Conservation (phyloP, 2,329 filamentous ascomycete species). For the Xylaria multiplex region DNA sequence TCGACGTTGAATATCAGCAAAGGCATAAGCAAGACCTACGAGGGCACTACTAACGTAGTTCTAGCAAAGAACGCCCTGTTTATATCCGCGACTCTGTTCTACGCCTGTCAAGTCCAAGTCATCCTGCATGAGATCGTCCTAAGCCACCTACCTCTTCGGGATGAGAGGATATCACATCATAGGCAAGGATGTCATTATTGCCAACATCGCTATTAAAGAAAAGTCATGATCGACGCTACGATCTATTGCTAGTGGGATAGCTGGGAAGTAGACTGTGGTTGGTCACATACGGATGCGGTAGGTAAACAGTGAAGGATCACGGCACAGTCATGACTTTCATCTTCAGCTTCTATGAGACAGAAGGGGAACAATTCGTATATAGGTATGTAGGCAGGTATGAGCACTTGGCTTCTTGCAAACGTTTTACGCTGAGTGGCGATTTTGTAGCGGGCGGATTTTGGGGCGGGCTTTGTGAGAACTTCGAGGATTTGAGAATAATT, state of each 20-base stretch:
- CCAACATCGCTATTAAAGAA: background rate
- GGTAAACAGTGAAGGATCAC: background rate
- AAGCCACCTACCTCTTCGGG: constrained; percentile 29
- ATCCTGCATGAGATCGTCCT: background rate
- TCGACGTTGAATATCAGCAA: constrained; percentile 15
- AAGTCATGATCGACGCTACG: background rate
- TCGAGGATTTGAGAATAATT: no score
- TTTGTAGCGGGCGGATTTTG: no score
- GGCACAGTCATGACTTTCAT: constrained; percentile 1
- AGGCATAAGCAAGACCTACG: background rate
- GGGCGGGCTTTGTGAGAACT: no score
- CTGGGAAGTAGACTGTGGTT: background rate
- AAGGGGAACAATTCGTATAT: background rate
- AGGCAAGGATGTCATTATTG: background rate
- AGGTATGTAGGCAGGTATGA: background rate
- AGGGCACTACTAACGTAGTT: constrained; percentile 8
- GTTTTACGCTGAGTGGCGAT: background rate
- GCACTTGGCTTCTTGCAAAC: background rate
- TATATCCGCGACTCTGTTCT: constrained; percentile 7
- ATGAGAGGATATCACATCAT: constrained; percentile 4
- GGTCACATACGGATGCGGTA: background rate
- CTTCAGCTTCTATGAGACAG: background rate
- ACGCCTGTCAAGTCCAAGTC: constrained; percentile 5
- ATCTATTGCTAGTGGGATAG: no score
- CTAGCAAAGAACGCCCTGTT: background rate